Evolutionary conservation across 1,284 basidiomycete genomes (phyloP), one percentile per base, ranked within the genome.

Genomic region (Tylopilus sp.): DNA sequence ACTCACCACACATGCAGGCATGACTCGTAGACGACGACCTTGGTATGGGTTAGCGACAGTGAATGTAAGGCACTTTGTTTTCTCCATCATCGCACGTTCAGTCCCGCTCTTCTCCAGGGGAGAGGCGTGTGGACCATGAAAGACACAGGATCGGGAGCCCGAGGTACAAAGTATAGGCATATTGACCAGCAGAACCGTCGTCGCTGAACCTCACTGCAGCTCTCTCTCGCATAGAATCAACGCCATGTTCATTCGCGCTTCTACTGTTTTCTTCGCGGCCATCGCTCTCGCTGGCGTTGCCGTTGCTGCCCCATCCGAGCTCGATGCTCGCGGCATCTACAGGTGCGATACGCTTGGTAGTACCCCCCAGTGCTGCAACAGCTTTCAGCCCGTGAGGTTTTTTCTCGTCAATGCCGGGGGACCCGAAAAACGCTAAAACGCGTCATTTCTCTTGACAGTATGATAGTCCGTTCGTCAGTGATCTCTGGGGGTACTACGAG

Each of bases 231-330:
- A 36, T 23, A 26, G 4, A 35, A 30, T 6, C 29, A 6, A 13
- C 11, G 4, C 29, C 29, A 63, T 63, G 59, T 54, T 52, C 39
- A 31, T 50, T 41, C 54, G 33, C 15, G 29, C 38, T 11, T 46
- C 46, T 42, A 19, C 40, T 19, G 8, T 52, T 23, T 2, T 59
- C 31, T 40, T 54, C 44, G 46, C 49, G 6, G 16, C 45, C 34
- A 4, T 44, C 7, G 45, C 51, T 18, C 36, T 61, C 18, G 31
- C 41, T 23, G 49, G 43, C 10, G 26, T 47, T 23, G 47, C 41
- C 5, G 15, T 23, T 7, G 58, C 60, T 16, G 46, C 33, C 6
- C 55, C 57, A 4, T 26, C 28, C 21, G 31, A 23, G 18, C 21
- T 49, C 21, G 44, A 28, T 6, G 39, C 15, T 21, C 55, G 55